Conservation (phyloP, 2,329 filamentous ascomycete species). For the Monosporascus sp. region DNA sequence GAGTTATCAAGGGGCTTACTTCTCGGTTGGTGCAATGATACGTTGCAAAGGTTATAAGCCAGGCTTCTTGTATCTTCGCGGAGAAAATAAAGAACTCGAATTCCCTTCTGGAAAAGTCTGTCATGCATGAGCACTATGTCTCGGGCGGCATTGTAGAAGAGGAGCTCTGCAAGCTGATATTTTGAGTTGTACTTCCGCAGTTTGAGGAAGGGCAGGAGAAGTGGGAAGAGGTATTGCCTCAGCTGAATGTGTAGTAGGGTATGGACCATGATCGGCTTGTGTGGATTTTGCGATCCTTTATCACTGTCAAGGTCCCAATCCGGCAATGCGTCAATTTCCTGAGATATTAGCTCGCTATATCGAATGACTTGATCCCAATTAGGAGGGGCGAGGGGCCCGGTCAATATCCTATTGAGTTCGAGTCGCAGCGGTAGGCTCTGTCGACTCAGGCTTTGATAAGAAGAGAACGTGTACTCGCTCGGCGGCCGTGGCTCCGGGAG, state of each 20-base stretch:
- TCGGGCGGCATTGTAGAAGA: constrained; percentile 58
- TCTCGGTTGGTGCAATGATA: constrained; percentile 55
- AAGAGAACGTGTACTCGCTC: constrained; percentile 52
- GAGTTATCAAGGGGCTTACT: constrained; percentile 15
- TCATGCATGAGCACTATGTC: constrained; percentile 59
- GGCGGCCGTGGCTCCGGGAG: constrained; percentile 47
- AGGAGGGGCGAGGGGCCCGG: constrained; percentile 47
- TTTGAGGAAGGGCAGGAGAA: constrained; percentile 57
- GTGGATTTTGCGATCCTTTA: constrained; percentile 34
- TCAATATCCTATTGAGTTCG: constrained; percentile 52
- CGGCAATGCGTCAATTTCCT: constrained; percentile 55
- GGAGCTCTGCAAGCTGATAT: constrained; percentile 58
- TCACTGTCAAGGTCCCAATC: constrained; percentile 45
- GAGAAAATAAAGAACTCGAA: constrained; percentile 54
- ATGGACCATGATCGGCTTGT: constrained; percentile 54
- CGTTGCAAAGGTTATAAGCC: constrained; percentile 56
- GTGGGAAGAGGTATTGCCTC: constrained; percentile 55
- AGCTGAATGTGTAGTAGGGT: constrained; percentile 57
- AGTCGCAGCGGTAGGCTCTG: constrained; percentile 52
- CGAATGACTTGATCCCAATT: constrained; percentile 59
- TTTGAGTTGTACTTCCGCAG: constrained; percentile 55
- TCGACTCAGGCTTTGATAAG: constrained; percentile 53
- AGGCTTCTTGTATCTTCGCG: constrained; percentile 56
- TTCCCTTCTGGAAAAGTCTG: constrained; percentile 53
- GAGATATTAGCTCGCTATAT: constrained; percentile 56